Base-by-base conservation (phyloP, 441 rosid genomes). In the Syzygium malaccense region DNA sequence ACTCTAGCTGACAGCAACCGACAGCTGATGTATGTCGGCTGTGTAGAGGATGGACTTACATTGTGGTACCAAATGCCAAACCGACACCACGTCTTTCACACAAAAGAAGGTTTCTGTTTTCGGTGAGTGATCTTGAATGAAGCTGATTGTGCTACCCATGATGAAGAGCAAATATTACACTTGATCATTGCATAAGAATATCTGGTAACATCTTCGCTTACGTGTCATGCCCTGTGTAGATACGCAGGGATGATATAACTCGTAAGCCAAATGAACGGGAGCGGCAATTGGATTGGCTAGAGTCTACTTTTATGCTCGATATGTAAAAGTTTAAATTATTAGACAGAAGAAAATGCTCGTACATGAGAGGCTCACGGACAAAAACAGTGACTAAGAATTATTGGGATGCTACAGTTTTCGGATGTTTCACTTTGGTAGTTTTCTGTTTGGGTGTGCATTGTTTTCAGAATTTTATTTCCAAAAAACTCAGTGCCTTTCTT, bases 141-240 rank as follows among this genome's bases (percentile, higher is more conserved):
- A 33, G 37, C 10, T 37, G 25, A 33, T 20, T 37, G 51, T 23
- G 0, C 41, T 75, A 75, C 53, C 83, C 51, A 4, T 4, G 48
- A 41, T 75, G 18, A 75, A 41, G 17, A 75, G 2, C n/a, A 41
- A n/a, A 1, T 23, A 41, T 75, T 41, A 75, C 83, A 2, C 53
- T 41, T 75, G n/a, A 75, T 41, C 83, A 1, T 41, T 23, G n/a
- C 83, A 75, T 12, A 33, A 33, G 8, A 68, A 33, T 68, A 68
- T 33, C 79, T 41, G 14, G 5, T 41, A 41, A 37, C 26, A 11
- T n/a, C 4, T 66, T 33, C 14, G 1, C 26, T 75, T 12, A 12
- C 10, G 0, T 37, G 83, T 71, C 25, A 20, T 0, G n/a, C 17
- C n/a, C 3, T 2, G 51, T 0, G 18, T 6, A 41, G 83, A 41